Base-by-base conservation (phyloP, 805 yeast species). In the Wickerhamomyces mucosus region DNA sequence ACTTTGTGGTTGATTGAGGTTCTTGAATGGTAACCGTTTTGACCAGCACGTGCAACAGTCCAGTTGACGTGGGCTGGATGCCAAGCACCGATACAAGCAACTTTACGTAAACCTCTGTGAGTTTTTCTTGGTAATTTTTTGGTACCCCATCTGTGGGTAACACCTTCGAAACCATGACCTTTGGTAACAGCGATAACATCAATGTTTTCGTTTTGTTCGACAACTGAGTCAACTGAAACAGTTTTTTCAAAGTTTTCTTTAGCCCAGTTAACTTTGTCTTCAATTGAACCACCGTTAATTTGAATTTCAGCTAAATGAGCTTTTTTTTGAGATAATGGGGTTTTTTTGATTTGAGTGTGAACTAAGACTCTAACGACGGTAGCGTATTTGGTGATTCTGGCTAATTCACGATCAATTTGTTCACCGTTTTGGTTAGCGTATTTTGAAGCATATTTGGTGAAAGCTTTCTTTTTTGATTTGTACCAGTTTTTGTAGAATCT, bases 151-250 rank as follows among this genome's bases (percentile, higher is more conserved):
- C 99, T 85, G 86, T 88, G 96, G 76, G 99, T 92, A 61, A 89
- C 96, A 88, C 99, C 99, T 75, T 92, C 98, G 85, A 83, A 88
- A 79, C 99, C 99, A 78, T 92, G 96, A 92, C 99, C 99, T 79
- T 83, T 89, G 81, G 98, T 92, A 63, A 92, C 95, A 63, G 96
- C 99, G 61, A 92, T 81, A 59, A 84, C 97, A 60, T 92, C 99
- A 57, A 92, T 78, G 80, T 83, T 78, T 78, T 92, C 98, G 74
- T 86, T 83, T 75, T 92, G 94, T 78, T 89, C 98, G 65, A 92
- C 81, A 59, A 92, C 97, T 55, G 94, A 67, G 72, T 81, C 84
- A 58, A 92, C 95, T 48, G 92, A 69, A 56, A 92, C 94, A 62
- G 96, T 86, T 82, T 92, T 92, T 80, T 92, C 99, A 53, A 92